A percentile compares a stretch with the other conserved stretches of the same genome.
phyloP scores from a whole-genome alignment of 2,329 filamentous ascomycete genomes.

The Plectosphaerella plurivora region DNA sequence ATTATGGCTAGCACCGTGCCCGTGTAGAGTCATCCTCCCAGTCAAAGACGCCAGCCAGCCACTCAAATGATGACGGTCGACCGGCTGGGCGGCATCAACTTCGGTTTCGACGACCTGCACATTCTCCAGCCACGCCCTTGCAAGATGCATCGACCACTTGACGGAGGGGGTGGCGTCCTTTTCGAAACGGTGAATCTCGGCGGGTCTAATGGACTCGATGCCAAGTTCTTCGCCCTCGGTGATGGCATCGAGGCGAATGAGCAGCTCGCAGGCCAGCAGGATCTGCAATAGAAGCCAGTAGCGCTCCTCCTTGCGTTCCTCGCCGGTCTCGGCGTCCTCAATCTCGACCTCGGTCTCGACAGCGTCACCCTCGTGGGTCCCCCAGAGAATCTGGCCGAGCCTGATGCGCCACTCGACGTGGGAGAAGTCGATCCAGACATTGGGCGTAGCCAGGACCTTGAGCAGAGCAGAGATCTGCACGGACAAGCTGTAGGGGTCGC shows the following conservation, averaged over 20 bases:
- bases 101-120: conserved; percentile 47
- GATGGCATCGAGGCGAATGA: conserved; percentile 59
- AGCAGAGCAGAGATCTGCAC: conserved; percentile 68
- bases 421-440: conserved; percentile 72
- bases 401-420: conserved; percentile 68
- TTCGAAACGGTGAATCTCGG: conserved; percentile 57
- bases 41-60: conserved; percentile 57
- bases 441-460: conserved; percentile 58
- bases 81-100: conserved; percentile 14
- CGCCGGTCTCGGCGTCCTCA: conserved; percentile 40
- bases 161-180: conserved; percentile 57
- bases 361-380: conserved; percentile 44
- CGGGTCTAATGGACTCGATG: conserved; percentile 44
- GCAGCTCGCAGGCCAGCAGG: conserved; percentile 59
- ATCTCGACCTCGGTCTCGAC: conserved; percentile 49
- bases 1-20: conserved; percentile 21
- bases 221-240: conserved; percentile 56
- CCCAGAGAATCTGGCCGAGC: conserved; percentile 69
- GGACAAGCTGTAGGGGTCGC: conserved; percentile 58
- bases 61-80: conserved; percentile 19
- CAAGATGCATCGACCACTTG: conserved; percentile 63
- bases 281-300: conserved; percentile 67
- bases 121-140: conserved; percentile 64
- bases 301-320: conserved; percentile 55
- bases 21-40: conserved; percentile 44